Base-by-base conservation (phyloP, 1,284 basidiomycete species). In the Ceratobasidium papillatum region DNA sequence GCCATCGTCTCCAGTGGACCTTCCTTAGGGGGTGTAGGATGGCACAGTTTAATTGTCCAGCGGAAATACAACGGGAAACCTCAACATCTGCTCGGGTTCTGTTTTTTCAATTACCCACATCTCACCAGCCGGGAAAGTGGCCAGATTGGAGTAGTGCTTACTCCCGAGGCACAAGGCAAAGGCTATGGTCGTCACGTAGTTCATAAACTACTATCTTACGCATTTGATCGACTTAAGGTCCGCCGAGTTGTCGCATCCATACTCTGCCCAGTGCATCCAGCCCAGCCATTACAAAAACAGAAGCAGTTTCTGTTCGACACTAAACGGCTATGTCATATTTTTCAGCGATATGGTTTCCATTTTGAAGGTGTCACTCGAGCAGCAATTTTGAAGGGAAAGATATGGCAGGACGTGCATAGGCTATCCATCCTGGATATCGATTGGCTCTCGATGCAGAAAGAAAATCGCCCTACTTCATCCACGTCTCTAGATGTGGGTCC, bases 361-460 rank as follows among this genome's bases (percentile, higher is more conserved):
- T 71, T 71, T 22, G 68, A 71, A 32, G 68, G 68, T 3, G 49
- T 71, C 12, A 59, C 36, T 17, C 54, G 68, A 47, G 41, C 56
- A 0, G 52, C 54, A 14, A 14, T 49, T 22, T 17, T 12, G 14
- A 30, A 14, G 41, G 54, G 43, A 14, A 38, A 22, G 14, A 25
- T 34, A 7, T 71, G 68, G 54, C 56, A 71, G 8, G 68, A 61
- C 25, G 43, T 47, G 8, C 43, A 71, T 36, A 54, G 68, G 30
- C 19, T 59, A 36, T 71, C 68, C 7, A 61, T 71, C 11, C 43
- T 71, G 14, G 54, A 59, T 25, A 71, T n/a, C 7, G 56, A 59
- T 36, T 49, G 41, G 36, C 54, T 71, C 11, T 2, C 41, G 25
- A 32, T 45, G 30, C 14, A 36, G 19, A 14, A 41, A 30, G 7